Base-by-base conservation (phyloP, 441 rosid species). In the Pelargonium myrrhifolium region DNA sequence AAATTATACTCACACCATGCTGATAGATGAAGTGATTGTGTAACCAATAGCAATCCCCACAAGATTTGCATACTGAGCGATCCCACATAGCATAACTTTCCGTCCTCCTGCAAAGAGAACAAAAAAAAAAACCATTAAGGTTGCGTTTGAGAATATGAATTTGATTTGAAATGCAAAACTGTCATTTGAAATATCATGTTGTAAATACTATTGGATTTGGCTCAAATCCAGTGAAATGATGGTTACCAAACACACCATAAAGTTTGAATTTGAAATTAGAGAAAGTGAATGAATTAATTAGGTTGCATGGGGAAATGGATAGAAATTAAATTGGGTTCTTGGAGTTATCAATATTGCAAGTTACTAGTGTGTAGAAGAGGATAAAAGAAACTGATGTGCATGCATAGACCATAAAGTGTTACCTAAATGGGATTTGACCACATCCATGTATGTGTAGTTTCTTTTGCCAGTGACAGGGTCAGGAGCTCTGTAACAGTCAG, bases 11-110 rank as follows among this genome's bases (percentile, higher is more conserved):
- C 83, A 92, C 98, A 89, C 96, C 88, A 92, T 87, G 75, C 98
- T 92, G 28, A 92, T 89, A 18, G 98, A 92, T 8, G 92, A 90
- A 42, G 98, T 92, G 72, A 92, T 92, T 15, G 95, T 89, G 76
- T 92, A 92, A 40, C 98, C 96, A 51, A 92, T 59, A 1, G 93
- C 85, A 64, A 86, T 62, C 26, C 98, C 98, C 18, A 87, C 31
- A 7, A 92, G 77, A 77, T 87, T 92, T 14, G 71, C 84, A 68
- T 85, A 88, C 72, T 92, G 96, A 71, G 96, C 95, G 77, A 86
- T 62, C 18, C 96, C 95, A 66, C 98, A 92, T 0, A 92, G 80
- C 73, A 68, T 83, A 62, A 90, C 93, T 74, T 81, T 92, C 77
- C 84, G 71, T 8, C 98, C 96, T 11, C 98, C 98, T 92, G 51